phyloP scores from a whole-genome alignment of 345 rosid species.

The Hibiscus syriacus region DNA sequence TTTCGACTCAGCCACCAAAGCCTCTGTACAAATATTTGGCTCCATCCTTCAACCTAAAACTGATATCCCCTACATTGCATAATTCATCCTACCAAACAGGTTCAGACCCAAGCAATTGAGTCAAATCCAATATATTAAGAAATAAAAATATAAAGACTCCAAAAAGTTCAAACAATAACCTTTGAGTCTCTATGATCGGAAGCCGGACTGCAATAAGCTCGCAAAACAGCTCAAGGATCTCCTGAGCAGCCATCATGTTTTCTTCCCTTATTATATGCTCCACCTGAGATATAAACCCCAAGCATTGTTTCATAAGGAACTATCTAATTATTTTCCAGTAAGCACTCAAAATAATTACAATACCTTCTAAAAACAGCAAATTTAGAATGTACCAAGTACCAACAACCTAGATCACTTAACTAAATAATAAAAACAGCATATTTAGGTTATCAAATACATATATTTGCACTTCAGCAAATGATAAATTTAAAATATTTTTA shows the following conservation, averaged over 20 bases:
- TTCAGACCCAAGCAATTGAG: not conserved
- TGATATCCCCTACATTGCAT: not conserved
- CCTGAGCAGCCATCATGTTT: too few relatives aligned
- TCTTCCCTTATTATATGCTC: too few relatives aligned
- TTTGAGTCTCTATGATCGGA: constrained; percentile 86
- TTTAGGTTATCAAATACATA: not conserved
- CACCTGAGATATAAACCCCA: constrained; percentile 1
- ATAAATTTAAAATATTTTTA: too few relatives aligned
- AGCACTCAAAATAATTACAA: not conserved
- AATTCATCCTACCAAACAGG: not conserved
- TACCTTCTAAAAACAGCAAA: not conserved
- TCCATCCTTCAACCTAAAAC: not conserved
- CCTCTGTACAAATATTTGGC: not conserved
- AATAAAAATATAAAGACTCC: not conserved
- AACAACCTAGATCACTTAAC: not conserved
- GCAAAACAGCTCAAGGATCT: too few relatives aligned
- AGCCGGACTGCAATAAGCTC: constrained; percentile 89
- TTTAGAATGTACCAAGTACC: not conserved
- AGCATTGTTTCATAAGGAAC: not conserved
- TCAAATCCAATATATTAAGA: not conserved
- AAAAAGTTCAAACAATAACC: constrained; percentile 30
- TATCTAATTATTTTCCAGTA: not conserved
- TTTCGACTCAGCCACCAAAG: not conserved
- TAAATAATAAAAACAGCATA: not conserved
- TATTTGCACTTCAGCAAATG: not conserved